Conservation (phyloP, 345 rosid genomes). For the Corchorus olitorius region DNA sequence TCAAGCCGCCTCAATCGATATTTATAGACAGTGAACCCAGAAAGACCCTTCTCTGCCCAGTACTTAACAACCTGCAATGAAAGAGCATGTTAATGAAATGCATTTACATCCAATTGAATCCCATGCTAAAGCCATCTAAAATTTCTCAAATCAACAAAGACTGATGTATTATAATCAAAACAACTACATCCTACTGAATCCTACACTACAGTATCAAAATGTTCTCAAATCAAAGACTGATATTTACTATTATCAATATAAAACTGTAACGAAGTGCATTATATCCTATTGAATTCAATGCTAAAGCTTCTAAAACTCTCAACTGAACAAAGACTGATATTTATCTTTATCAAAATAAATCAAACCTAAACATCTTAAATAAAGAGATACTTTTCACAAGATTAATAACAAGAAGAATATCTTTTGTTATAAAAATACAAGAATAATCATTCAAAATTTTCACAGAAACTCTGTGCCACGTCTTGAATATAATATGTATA, state of each 20-base stretch:
- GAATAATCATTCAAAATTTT: background rate
- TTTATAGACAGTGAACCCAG: conserved; percentile 89
- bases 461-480: background rate
- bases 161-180: no score
- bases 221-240: background rate
- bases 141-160: conserved; percentile 9
- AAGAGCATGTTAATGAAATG: conserved; percentile 7
- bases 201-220: no score
- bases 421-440: background rate
- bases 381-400: background rate
- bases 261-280: background rate
- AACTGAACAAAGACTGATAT: no score
- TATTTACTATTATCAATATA: background rate
- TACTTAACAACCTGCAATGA: conserved; percentile 64
- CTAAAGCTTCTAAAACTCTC: no score
- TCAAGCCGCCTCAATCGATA: conserved; percentile 61
- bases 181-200: no score
- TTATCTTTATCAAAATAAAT: no score
- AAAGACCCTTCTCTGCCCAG: conserved; percentile 90
- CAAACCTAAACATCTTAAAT: no score
- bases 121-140: background rate
- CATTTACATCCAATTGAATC: background rate
- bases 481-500: background rate
- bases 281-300: no score
- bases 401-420: background rate